A percentile compares a stretch with the other conserved stretches of the same genome.
phyloP scores from a whole-genome alignment of 495 filamentous ascomycete genomes.

The Penicillium alfredii region DNA sequence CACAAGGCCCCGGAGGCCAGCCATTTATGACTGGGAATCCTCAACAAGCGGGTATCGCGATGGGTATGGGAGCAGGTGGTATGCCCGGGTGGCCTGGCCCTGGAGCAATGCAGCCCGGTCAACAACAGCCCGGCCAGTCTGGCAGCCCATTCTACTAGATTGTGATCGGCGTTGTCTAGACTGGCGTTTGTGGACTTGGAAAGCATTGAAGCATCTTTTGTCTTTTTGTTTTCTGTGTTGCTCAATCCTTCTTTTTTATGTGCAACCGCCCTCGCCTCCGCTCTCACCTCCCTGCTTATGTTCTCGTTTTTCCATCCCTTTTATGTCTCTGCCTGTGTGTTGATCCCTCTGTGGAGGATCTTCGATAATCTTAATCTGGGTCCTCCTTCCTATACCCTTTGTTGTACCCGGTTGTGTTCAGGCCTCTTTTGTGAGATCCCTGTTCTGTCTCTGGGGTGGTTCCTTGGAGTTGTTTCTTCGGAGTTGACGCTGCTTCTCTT shows the following conservation, averaged over 20 bases:
- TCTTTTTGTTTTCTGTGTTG: constrained; percentile 10
- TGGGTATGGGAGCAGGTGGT: constrained; percentile 35
- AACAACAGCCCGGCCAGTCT: constrained; percentile 40
- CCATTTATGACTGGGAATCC: constrained; percentile 36
- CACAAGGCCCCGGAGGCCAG: constrained; percentile 35
- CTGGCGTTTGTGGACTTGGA: constrained; percentile 21
- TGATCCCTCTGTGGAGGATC: constrained; percentile 25
- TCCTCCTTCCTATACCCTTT: constrained; percentile 44
- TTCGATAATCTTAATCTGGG: constrained; percentile 35
- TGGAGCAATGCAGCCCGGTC: constrained; percentile 39
- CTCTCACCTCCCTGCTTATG: constrained; percentile 12
- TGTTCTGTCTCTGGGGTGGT: constrained; percentile 11
- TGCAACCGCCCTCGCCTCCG: constrained; percentile 14
- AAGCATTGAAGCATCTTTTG: constrained; percentile 12
- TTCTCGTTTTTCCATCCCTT: constrained; percentile 15
- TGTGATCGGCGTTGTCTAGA: constrained; percentile 24
- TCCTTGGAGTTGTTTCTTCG: constrained; percentile 17
- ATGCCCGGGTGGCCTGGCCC: constrained; percentile 40
- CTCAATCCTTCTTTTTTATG: constrained; percentile 17
- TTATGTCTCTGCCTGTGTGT: constrained; percentile 23
- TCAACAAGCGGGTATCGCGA: constrained; percentile 36
- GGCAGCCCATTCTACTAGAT: constrained; percentile 40
- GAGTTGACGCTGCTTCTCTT: constrained; percentile 9
- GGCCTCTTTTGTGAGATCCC: constrained; percentile 6
- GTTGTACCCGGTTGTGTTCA: constrained; percentile 32